A percentile compares a stretch with the other conserved stretches of the same genome.
Conservation (phyloP, 441 rosid species). For the Populus trichocarpa region DNA sequence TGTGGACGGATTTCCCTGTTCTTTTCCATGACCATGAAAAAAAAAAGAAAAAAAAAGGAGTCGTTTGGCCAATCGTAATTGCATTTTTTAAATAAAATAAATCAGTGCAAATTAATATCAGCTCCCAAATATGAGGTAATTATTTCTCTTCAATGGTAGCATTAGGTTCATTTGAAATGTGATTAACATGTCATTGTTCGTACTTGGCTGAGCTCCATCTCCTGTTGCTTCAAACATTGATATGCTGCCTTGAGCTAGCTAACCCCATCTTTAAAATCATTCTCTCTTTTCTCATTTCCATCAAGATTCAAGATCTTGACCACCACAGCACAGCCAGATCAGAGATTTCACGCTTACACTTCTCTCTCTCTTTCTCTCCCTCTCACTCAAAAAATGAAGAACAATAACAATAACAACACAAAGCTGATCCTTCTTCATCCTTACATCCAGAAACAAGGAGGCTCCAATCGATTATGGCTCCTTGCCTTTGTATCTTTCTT, state of each 20-base stretch:
- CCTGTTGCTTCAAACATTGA: conserved; percentile 19
- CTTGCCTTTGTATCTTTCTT: conserved; percentile 76
- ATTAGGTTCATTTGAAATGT: conserved; percentile 24
- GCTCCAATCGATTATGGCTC: conserved; percentile 80
- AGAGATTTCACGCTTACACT: background rate
- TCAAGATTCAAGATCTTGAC: conserved; percentile 29
- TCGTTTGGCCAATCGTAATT: conserved; percentile 14
- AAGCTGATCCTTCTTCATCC: conserved; percentile 92
- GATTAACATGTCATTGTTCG: conserved; percentile 30
- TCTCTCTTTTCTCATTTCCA: conserved; percentile 24
- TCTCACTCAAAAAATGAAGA: conserved; percentile 35
- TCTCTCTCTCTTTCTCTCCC: background rate
- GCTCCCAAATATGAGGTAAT: background rate
- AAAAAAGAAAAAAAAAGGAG: background rate
- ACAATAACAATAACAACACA: conserved; percentile 52
- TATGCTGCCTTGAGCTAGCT: conserved; percentile 8
- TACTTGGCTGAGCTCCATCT: conserved; percentile 9
- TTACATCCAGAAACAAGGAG: conserved; percentile 84
- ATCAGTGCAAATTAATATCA: conserved; percentile 8
- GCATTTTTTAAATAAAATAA: conserved; percentile 6
- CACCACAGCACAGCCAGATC: background rate
- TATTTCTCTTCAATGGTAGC: conserved; percentile 21
- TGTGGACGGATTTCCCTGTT: background rate
- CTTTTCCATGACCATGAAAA: background rate
- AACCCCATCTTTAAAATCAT: conserved; percentile 34